Conservation (phyloP, 139 green algal genomes). For the Closterium sp. region DNA sequence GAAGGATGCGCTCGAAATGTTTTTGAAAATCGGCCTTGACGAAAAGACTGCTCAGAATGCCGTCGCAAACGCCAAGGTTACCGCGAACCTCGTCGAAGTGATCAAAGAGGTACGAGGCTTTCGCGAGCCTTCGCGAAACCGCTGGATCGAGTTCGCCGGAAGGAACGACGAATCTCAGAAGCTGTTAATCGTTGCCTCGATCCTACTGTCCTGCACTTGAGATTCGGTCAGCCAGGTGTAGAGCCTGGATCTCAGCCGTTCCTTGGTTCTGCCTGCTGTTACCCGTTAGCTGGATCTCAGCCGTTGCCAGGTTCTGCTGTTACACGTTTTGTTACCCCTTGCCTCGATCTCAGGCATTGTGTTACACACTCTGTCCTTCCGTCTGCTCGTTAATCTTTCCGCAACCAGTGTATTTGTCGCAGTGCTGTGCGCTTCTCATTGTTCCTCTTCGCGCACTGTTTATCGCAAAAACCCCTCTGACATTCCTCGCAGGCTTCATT, state of each 20-base stretch:
- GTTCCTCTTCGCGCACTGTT: too few relatives aligned
- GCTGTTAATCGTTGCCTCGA: neutral
- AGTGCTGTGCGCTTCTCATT: too few relatives aligned
- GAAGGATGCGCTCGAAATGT: slow-evolving; percentile 13
- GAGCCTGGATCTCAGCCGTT: too few relatives aligned
- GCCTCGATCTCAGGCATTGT: too few relatives aligned
- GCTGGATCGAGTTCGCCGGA: neutral
- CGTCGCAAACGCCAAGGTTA: slow-evolving; percentile 41
- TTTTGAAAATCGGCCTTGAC: slow-evolving; percentile 38
- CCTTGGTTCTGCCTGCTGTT: too few relatives aligned
- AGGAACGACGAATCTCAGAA: neutral
- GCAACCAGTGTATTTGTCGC: too few relatives aligned
- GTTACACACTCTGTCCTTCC: too few relatives aligned
- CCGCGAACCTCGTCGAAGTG: slow-evolving; percentile 32
- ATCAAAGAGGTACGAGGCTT: slow-evolving; percentile 40
- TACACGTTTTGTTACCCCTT: too few relatives aligned
- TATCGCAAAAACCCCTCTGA: too few relatives aligned
- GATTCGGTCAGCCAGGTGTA: neutral
- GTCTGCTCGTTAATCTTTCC: too few relatives aligned
- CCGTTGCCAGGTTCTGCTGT: too few relatives aligned
- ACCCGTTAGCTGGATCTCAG: too few relatives aligned
- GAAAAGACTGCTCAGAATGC: slow-evolving; percentile 43
- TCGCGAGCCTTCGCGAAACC: neutral
- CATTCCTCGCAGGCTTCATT: neutral
- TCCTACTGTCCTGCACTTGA: neutral